Evolutionary conservation across 78 protist species (phyloP).

Genomic region (Neovahlkampfia damariscottae): DNA sequence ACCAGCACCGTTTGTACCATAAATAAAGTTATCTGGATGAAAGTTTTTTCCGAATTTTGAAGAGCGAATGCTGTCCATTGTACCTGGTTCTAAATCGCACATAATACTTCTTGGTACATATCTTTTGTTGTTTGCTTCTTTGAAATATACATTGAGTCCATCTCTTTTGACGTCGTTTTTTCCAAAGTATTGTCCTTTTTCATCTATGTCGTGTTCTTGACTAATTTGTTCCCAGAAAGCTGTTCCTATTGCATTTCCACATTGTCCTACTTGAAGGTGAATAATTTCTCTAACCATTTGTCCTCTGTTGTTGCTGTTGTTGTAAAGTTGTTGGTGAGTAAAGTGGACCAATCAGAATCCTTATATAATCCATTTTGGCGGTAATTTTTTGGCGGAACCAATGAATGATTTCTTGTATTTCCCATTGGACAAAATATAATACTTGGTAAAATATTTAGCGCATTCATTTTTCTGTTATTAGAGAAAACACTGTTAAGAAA

Average conservation of each 20-base stretch:
- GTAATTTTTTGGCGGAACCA: no score
- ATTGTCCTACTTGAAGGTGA: slow-evolving; percentile 56
- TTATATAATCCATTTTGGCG: no score
- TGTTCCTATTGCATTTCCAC: slow-evolving; percentile 78
- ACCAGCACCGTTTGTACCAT: slow-evolving; percentile 50
- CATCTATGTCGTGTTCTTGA: slow-evolving; percentile 50
- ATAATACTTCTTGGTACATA: slow-evolving; percentile 45
- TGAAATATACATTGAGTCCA: slow-evolving; percentile 36
- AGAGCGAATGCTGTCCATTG: slow-evolving; percentile 24
- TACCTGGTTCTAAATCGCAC: slow-evolving; percentile 39
- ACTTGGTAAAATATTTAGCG: no score
- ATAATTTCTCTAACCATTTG: slow-evolving; percentile 51
- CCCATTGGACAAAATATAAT: no score
- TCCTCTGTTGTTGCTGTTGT: no score
- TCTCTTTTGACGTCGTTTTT: slow-evolving; percentile 31
- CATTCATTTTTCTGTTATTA: no score
- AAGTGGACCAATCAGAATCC: no score
- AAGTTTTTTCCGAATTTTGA: slow-evolving; percentile 27
- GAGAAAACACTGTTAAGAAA: no score
- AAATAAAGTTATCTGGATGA: slow-evolving; percentile 38
- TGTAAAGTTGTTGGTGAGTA: no score
- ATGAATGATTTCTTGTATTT: no score
- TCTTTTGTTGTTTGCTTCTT: slow-evolving; percentile 19
- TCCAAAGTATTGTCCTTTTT: slow-evolving; percentile 37
- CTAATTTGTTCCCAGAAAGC: slow-evolving; percentile 64